These are phyloP conservation scores for Psilocybe mexicana DNA, from an alignment of 1,284 basidiomycete species.

Conservation along the genomic window DNA sequence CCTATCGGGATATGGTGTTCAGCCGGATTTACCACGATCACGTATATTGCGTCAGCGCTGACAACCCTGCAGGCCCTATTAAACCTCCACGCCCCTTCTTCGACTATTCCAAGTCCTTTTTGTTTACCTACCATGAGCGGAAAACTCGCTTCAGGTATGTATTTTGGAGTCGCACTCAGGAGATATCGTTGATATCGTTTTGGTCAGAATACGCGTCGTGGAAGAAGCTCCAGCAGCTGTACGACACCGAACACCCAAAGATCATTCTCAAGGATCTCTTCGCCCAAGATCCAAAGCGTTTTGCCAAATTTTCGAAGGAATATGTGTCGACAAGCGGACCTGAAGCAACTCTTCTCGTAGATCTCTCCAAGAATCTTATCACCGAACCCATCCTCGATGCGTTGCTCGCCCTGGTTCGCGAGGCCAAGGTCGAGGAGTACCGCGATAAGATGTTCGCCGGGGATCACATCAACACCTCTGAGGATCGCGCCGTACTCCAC, in stretches of 20 bases:
- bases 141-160: constrained; percentile 51
- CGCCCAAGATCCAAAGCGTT: constrained; percentile 83
- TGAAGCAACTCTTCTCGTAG: constrained; percentile 83
- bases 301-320: constrained; percentile 80
- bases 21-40: background rate
- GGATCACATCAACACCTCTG: constrained; percentile 97
- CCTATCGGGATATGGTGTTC: background rate
- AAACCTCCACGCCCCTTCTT: background rate
- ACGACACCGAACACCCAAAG: constrained; percentile 73
- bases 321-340: constrained; percentile 72
- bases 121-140: constrained; percentile 44
- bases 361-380: constrained; percentile 97
- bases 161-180: background rate
- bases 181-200: too few species aligned
- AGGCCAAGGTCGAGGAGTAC: constrained; percentile 84
- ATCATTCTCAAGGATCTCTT: constrained; percentile 93
- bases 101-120: background rate
- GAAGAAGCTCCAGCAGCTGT: constrained; percentile 88
- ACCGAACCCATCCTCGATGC: constrained; percentile 80
- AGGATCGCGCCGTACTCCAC: constrained; percentile 95
- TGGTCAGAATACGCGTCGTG: constrained; percentile 80
- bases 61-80: background rate
- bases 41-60: background rate
- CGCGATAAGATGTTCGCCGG: constrained; percentile 95
- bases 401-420: constrained; percentile 80